A percentile compares a stretch with the other conserved stretches of the same genome.
These are phyloP conservation scores for Ogataea methanolica DNA, from an alignment of 805 yeast genomes.

Conservation along the genomic window DNA sequence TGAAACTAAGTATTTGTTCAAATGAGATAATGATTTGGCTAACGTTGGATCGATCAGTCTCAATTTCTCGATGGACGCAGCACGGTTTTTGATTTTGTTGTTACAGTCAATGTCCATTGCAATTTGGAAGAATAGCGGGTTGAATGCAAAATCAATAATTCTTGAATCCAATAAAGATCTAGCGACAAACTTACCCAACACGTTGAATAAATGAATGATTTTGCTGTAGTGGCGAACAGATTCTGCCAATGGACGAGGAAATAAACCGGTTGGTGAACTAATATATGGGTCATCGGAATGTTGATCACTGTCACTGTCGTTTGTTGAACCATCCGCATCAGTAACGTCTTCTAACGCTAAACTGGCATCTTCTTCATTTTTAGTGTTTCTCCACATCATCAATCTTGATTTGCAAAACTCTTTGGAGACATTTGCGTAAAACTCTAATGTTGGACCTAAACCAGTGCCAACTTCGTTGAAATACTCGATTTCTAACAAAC, in stretches of 20 bases:
- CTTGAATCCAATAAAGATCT: slow-evolving; percentile 85
- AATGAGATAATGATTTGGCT: slow-evolving; percentile 50
- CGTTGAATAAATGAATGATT: slow-evolving; percentile 49
- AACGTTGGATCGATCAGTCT: slow-evolving; percentile 52
- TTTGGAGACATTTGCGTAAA: slow-evolving; percentile 75
- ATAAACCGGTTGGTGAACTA: slow-evolving; percentile 49
- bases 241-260: slow-evolving; percentile 57
- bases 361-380: slow-evolving; percentile 10
- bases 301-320: slow-evolving; percentile 7
- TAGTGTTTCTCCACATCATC: slow-evolving; percentile 63
- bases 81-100: slow-evolving; percentile 6
- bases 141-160: slow-evolving; percentile 77
- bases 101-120: slow-evolving; percentile 34
- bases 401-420: slow-evolving; percentile 59
- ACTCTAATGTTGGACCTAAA: slow-evolving; percentile 91
- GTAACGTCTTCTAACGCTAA: slow-evolving; percentile 5
- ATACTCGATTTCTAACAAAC: slow-evolving; percentile 81
- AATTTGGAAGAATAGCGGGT: slow-evolving; percentile 61
- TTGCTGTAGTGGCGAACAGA: slow-evolving; percentile 34
- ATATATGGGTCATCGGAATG: slow-evolving; percentile 31
- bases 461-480: slow-evolving; percentile 95
- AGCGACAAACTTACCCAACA: slow-evolving; percentile 80
- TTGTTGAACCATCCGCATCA: not conserved
- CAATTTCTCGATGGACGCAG: slow-evolving; percentile 34
- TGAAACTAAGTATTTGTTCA: slow-evolving; percentile 38